Evolutionary conservation across 805 yeast species (phyloP).

Genomic region (Ogataea glucozyma): DNA sequence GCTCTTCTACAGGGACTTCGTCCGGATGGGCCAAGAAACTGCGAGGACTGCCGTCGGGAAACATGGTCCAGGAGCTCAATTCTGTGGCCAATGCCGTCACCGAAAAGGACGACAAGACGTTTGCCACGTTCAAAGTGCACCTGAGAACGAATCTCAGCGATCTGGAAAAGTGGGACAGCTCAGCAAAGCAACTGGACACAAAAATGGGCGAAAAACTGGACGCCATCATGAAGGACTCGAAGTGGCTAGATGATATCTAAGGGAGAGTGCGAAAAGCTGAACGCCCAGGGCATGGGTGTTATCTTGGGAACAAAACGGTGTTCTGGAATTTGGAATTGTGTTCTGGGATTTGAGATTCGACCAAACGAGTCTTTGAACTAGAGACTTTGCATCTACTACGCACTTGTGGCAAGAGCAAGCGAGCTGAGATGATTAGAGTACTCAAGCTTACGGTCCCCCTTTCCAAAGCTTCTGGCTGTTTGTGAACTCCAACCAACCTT

Average conservation of each 20-base stretch:
- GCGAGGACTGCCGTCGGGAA: constrained; percentile 17
- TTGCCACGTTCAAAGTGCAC: constrained; percentile 16
- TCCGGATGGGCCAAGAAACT: constrained; percentile 18
- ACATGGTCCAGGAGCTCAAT: constrained; percentile 7
- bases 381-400: no score
- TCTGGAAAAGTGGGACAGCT: constrained; percentile 7
- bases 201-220: constrained; percentile 9
- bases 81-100: constrained; percentile 10
- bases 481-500: no score
- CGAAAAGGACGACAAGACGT: constrained; percentile 23
- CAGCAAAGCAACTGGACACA: constrained; percentile 1
- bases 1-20: constrained; percentile 4
- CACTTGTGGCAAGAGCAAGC: no score
- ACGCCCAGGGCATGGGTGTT: no score
- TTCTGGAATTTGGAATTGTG: no score
- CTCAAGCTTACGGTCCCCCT: no score
- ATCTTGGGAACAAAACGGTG: no score
- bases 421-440: no score
- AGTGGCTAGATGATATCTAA: constrained; percentile 23
- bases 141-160: constrained; percentile 22
- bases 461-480: no score
- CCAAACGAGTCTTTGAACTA: no score
- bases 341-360: no score
- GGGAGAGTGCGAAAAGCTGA: neutral
- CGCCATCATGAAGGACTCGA: constrained; percentile 6